These are phyloP conservation scores for Eremothecium sinecaudum DNA, from an alignment of 1,139 yeast species.

Conservation along the genomic window DNA sequence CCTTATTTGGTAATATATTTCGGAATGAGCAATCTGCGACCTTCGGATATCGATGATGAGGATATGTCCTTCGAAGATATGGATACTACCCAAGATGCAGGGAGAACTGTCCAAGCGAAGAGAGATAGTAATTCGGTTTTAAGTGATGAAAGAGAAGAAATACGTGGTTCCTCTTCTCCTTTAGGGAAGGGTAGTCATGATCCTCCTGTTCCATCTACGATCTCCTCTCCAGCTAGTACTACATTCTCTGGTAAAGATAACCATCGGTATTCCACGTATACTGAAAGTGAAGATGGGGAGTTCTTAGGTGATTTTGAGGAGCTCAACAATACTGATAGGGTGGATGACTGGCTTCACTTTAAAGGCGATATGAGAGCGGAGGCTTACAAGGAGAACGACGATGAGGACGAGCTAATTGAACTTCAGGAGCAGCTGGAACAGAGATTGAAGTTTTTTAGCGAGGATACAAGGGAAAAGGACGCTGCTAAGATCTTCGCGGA, in stretches of 20 bases:
- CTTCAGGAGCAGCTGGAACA: conserved; percentile 12
- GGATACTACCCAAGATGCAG: conserved; percentile 20
- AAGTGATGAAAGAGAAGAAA: neutral
- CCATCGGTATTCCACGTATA: conserved; percentile 13
- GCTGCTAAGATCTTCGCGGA: conserved; percentile 5
- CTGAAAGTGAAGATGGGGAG: conserved; percentile 19
- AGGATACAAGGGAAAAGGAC: conserved; percentile 1
- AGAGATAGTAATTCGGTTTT: neutral
- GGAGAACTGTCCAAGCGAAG: neutral
- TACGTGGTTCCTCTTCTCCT: neutral
- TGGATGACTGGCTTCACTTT: conserved; percentile 5
- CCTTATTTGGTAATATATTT: neutral
- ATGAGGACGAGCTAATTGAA: conserved; percentile 7
- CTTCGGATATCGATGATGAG: conserved; percentile 13
- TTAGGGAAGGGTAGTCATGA: conserved; percentile 2
- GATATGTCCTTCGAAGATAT: conserved; percentile 30
- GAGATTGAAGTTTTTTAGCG: conserved; percentile 8
- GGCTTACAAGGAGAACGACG: conserved; percentile 9
- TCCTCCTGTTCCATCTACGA: conserved; percentile 21
- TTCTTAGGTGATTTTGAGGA: conserved; percentile 27
- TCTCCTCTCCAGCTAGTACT: conserved; percentile 25
- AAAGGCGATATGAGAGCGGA: conserved; percentile 6
- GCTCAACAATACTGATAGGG: conserved; percentile 16
- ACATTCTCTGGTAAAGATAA: conserved; percentile 18
- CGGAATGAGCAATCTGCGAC: neutral